Base-by-base conservation (phyloP, 2,329 filamentous ascomycete genomes). In the Ceratocystis papillata region DNA sequence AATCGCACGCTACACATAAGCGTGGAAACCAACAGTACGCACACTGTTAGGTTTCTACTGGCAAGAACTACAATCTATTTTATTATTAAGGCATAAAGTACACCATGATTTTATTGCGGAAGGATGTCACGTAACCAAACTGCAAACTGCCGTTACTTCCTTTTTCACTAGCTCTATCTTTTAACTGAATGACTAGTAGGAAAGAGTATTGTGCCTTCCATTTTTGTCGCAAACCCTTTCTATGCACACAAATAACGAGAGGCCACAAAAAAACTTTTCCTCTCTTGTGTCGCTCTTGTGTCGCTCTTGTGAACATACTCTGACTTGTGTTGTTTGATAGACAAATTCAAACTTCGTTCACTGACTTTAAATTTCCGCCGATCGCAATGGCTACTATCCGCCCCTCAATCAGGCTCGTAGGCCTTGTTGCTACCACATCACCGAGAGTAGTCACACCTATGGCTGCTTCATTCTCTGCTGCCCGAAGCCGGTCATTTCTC, bases 401-500 rank as follows among this genome's bases (percentile, higher is more conserved):
- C 2, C 55, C 50, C 30, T 57, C 45, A 30, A 22, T 63, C 10
- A 45, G 50, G 15, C 41, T 53, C 10, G n/a, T 50, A 33, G 44
- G 25, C 17, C 64, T 48, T n/a, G 48, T 37, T 37, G 44, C 65
- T 44, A 30, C n/a, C 10, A 22, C 66, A 5, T 46, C 53, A 17
- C 61, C 5, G 10, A 63, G 41, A 50, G 41, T n/a, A 30, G 61
- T 10, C 20, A 10, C 53, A 59, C 44, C 37, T 37, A 59, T 37
- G 22, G 15, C 50, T 64, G 25, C 69, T 65, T 67, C 64, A 71
- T 62, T 46, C 67, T 62, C 68, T 66, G 67, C 68, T 68, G 69
- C 66, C 22, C 53, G 53, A 15, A 17, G 78, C 75, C 79, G 79
- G 71, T 69, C 72, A 67, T 79, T 81, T 44, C 57, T 68, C 57